Conservation (phyloP, 345 rosid species). For the Dipteronia sinensis region DNA sequence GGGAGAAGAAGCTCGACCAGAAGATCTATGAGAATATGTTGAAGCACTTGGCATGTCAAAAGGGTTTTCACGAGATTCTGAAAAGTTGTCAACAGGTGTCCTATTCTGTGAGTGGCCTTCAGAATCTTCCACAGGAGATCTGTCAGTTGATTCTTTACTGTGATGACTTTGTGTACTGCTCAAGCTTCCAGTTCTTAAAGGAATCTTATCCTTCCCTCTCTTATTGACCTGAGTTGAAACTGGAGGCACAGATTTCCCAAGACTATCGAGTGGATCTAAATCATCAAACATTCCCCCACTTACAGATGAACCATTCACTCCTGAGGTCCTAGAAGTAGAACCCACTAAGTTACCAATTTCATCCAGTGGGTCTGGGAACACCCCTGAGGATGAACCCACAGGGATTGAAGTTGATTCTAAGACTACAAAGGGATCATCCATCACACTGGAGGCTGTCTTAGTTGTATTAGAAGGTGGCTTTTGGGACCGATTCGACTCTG, state of each 20-base stretch:
- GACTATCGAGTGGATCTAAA: constrained; percentile 60
- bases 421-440: constrained; percentile 66
- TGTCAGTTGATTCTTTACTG: constrained; percentile 43
- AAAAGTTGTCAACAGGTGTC: constrained; percentile 43
- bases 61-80: constrained; percentile 44
- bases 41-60: constrained; percentile 46
- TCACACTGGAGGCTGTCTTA: constrained; percentile 40
- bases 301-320: constrained; percentile 39
- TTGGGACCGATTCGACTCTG: constrained; percentile 42
- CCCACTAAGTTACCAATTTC: constrained; percentile 46
- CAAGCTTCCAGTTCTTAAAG: constrained; percentile 44
- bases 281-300: constrained; percentile 58
- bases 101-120: constrained; percentile 43
- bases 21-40: constrained; percentile 34
- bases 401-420: constrained; percentile 50
- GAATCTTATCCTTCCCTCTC: constrained; percentile 52
- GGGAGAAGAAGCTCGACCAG: constrained; percentile 47
- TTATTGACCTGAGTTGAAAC: constrained; percentile 46
- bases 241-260: constrained; percentile 57
- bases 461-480: constrained; percentile 42
- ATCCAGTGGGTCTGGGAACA: constrained; percentile 48
- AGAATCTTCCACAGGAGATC: constrained; percentile 37
- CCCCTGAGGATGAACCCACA: constrained; percentile 38
- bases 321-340: constrained; percentile 42
- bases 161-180: constrained; percentile 42